Evolutionary conservation across 164 flowering plant genomes (phyloP).

Genomic region (Echeveria elegans): DNA sequence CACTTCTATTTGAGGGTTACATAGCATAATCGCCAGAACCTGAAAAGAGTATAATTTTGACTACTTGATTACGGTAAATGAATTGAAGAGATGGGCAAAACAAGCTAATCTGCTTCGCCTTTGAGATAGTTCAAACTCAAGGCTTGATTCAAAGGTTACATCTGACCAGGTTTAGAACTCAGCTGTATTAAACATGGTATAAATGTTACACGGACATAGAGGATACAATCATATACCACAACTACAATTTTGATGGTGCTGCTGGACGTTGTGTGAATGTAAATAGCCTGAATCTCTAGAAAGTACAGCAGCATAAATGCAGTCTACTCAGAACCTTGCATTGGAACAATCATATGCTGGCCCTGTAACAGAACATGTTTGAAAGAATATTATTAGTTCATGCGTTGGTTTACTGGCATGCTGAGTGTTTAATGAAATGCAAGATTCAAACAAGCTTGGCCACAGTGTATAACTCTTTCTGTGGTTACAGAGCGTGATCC

Average conservation of each 20-base stretch:
- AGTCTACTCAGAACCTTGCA: constrained; percentile 13
- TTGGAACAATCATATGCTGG: constrained; percentile 15
- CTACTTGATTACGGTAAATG: too few species aligned
- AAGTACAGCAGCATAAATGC: background rate
- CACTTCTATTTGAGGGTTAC: too few species aligned
- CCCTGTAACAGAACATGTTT: constrained; percentile 7
- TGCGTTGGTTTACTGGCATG: background rate
- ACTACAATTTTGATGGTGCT: background rate
- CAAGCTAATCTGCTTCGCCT: too few species aligned
- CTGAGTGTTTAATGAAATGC: background rate
- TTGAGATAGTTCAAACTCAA: too few species aligned
- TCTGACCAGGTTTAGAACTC: too few species aligned
- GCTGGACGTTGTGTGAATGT: background rate
- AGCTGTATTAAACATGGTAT: background rate
- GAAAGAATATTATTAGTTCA: background rate
- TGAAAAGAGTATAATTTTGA: too few species aligned
- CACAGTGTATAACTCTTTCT: background rate
- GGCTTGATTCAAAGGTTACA: too few species aligned
- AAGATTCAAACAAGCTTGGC: background rate
- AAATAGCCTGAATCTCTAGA: background rate
- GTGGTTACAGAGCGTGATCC: too few species aligned
- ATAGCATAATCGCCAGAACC: too few species aligned
- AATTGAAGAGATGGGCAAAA: too few species aligned
- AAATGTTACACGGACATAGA: background rate
- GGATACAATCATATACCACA: background rate